Conservation (phyloP, 73 alveolate species). For the Stentor coeruleus region DNA sequence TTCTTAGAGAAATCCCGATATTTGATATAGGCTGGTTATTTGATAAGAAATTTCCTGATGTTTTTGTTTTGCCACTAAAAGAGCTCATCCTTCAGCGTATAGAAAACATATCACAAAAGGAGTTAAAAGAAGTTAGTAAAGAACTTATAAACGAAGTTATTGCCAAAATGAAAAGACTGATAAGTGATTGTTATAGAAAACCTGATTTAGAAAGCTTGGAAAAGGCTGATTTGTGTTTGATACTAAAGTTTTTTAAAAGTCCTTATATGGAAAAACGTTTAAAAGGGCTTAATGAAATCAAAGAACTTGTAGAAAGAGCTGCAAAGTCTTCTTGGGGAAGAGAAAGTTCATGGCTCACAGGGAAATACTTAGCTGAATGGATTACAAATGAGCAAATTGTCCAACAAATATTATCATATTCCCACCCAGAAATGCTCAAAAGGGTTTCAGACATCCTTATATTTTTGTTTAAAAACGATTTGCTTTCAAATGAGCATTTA, state of each 20-base stretch:
- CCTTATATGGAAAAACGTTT: conserved; percentile 66
- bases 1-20: conserved; percentile 20
- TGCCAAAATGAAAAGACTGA: conserved; percentile 7
- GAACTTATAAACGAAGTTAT: conserved; percentile 41
- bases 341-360: not conserved
- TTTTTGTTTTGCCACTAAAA: conserved; percentile 29
- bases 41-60: not conserved
- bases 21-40: not conserved
- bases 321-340: not conserved
- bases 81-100: conserved; percentile 36
- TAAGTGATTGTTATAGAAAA: conserved; percentile 23
- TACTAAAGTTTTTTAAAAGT: conserved; percentile 47
- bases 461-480: conserved; percentile 26
- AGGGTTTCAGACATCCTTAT: conserved; percentile 35
- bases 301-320: conserved; percentile 47
- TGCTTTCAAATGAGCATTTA: conserved; percentile 23
- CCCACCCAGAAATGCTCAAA: conserved; percentile 40
- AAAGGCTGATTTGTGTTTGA: conserved; percentile 39
- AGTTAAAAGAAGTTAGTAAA: conserved; percentile 56
- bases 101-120: conserved; percentile 41
- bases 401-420: conserved; percentile 24
- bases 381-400: conserved; percentile 27
- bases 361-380: conserved; percentile 30
- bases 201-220: conserved; percentile 32
- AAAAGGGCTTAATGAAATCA: conserved; percentile 62